Evolutionary conservation across 768 basidiomycete genomes (phyloP).

Genomic region (Leucogyrophana mollusca): DNA sequence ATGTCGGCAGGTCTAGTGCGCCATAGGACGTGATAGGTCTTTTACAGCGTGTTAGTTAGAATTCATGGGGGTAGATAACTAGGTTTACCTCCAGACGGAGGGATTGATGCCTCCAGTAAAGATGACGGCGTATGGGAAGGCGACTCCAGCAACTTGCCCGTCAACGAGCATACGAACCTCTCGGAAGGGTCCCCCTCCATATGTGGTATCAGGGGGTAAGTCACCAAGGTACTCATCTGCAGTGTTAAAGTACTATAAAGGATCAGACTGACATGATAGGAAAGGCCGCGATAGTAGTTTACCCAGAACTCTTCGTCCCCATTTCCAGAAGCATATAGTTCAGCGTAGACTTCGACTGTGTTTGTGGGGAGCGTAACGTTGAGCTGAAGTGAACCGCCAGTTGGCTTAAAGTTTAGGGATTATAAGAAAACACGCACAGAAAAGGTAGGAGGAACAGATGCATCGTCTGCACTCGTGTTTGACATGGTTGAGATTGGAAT

Average conservation of each 20-base stretch:
- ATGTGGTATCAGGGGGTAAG: constrained; percentile 50
- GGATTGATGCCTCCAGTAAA: constrained; percentile 79
- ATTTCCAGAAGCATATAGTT: constrained; percentile 71
- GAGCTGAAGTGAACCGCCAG: constrained; percentile 38
- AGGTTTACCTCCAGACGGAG: constrained; percentile 58
- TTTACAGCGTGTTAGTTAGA: background rate
- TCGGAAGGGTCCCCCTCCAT: constrained; percentile 53
- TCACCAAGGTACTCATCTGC: constrained; percentile 56
- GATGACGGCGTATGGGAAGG: constrained; percentile 58
- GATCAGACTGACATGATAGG: background rate
- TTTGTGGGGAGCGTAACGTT: constrained; percentile 72
- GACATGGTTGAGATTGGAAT: constrained; percentile 67
- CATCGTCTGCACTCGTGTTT: constrained; percentile 66
- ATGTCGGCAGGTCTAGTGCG: constrained; percentile 74
- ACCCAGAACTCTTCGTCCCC: constrained; percentile 80
- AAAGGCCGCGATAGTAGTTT: constrained; percentile 10
- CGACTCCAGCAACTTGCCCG: constrained; percentile 51
- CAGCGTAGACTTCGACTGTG: constrained; percentile 63
- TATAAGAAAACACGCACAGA: constrained; percentile 44
- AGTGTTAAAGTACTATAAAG: constrained; percentile 61
- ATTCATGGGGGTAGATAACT: background rate
- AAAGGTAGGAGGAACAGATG: constrained; percentile 72
- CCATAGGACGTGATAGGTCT: constrained; percentile 78
- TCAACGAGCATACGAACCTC: constrained; percentile 64
- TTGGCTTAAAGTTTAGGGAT: background rate